phyloP scores from a whole-genome alignment of 176 grass and related monocot genomes.

The barley (Hordeum vulgare) region DNA sequence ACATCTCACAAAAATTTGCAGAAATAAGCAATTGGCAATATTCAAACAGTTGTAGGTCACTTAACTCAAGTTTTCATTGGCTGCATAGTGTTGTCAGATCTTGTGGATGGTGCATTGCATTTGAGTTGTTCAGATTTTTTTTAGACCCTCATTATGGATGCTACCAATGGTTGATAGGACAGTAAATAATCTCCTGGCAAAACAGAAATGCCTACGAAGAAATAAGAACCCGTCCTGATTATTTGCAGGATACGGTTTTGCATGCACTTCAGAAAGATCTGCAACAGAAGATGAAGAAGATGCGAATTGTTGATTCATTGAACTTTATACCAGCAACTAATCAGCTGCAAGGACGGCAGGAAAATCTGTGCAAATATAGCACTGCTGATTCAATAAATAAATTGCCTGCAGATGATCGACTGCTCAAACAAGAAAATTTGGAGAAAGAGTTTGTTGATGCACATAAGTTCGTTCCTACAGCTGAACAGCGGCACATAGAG shows the following conservation, averaged over 20 bases:
- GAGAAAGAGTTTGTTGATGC: constrained; percentile 13
- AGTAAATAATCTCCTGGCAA: constrained; percentile 14
- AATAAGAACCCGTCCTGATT: not conserved
- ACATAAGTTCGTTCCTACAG: constrained; percentile 26
- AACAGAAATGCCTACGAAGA: not conserved
- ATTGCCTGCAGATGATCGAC: constrained; percentile 6
- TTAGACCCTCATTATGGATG: not conserved
- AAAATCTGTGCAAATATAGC: constrained; percentile 18
- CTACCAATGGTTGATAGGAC: not conserved
- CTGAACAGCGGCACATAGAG: constrained; percentile 1
- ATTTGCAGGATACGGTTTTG: constrained; percentile 38
- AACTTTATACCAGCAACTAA: constrained; percentile 37
- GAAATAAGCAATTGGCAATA: not conserved
- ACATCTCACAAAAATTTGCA: not conserved
- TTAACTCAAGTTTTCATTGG: not conserved
- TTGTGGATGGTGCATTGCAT: not conserved
- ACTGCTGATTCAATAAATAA: constrained; percentile 17
- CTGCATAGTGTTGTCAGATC: constrained; percentile 4
- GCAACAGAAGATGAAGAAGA: constrained; percentile 48
- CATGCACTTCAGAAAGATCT: constrained; percentile 51
- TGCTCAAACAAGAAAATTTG: not conserved
- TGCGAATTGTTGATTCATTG: constrained; percentile 42
- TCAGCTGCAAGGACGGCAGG: constrained; percentile 20
- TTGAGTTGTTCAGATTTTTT: constrained; percentile 8
- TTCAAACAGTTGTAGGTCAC: not conserved